Evolutionary conservation across 1,284 basidiomycete genomes (phyloP).

Genomic region (Cystobasidium sp.): DNA sequence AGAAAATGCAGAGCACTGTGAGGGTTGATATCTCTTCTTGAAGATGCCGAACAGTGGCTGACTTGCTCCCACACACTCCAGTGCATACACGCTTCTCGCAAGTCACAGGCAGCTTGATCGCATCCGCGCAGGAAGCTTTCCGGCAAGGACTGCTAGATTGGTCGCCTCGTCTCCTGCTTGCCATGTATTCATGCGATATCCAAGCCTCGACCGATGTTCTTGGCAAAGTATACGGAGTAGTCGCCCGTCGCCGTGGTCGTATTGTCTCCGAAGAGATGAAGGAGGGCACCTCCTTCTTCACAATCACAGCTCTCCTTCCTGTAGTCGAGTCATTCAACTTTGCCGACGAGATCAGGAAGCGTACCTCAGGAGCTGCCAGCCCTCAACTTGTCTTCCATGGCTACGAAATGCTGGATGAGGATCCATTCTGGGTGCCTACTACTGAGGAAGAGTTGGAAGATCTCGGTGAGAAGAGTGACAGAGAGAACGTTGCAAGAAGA

Average conservation of each 20-base stretch:
- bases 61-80: conserved; percentile 53
- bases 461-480: conserved; percentile 92
- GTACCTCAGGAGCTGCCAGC: conserved; percentile 93
- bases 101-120: conserved; percentile 85
- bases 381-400: conserved; percentile 97
- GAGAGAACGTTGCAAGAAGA: conserved; percentile 87
- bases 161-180: conserved; percentile 95
- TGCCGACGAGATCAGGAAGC: conserved; percentile 94
- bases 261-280: conserved; percentile 99
- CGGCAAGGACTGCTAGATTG: conserved; percentile 89
- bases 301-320: conserved; percentile 84
- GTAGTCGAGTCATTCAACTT: conserved; percentile 98
- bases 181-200: conserved; percentile 99
- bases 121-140: conserved; percentile 85
- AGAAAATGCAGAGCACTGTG: conserved; percentile 55
- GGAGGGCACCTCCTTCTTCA: conserved; percentile 95
- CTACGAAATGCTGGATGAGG: conserved; percentile 83
- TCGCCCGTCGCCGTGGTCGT: conserved; percentile 83
- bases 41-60: not conserved
- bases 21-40: conserved; percentile 4
- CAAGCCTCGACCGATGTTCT: conserved; percentile 97
- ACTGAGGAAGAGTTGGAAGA: conserved; percentile 98
- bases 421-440: conserved; percentile 99
- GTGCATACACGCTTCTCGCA: conserved; percentile 67
- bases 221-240: conserved; percentile 96